Base-by-base conservation (phyloP, 179 eudicot species). In the Monotropa hypopitys region DNA sequence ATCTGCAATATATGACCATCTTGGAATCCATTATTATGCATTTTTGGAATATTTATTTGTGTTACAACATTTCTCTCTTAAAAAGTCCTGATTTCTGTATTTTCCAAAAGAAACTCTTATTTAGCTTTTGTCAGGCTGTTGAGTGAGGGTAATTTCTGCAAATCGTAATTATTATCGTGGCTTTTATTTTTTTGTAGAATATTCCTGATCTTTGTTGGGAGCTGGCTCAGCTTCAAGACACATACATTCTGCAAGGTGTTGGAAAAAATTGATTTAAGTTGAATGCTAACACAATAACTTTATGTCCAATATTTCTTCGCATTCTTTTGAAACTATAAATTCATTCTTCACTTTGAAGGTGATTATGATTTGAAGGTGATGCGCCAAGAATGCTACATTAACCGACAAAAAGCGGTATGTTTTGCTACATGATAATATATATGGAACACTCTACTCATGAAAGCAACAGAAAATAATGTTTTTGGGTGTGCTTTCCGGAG, bases 171-270 rank as follows among this genome's bases (percentile, higher is more conserved):
- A 6, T 53, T 1, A 32, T 18, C 49, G 26, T 23, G 16, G 43
- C 56, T 43, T 43, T 53, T 73, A 1, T 50, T 47, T 50, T 80
- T 78, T 74, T n/a, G 82, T 79, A 96, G 99, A 91, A 97, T 66
- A 91, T 96, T 84, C 99, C 99, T 71, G 94, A 87, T 86, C 87
- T 91, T 80, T 96, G 99, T 81, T 96, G 96, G 97, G 96, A 93
- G 84, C 83, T 96, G 84, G 99, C 99, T 81, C 98, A 96, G 82
- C 96, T 96, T 76, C 99, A 96, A 90, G 98, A 96, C 82, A 96
- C 99, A 10, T 96, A 96, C 76, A 96, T 96, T 80, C 85, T 96
- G 89, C 96, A 96, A 91, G 99, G 99, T 93, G 85, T 72, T 51
- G 50, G 76, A 70, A 43, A 61, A 81, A 49, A 33, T 47, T 26